phyloP scores from a whole-genome alignment of 2,329 filamentous ascomycete genomes.

The Tolypocladium endophyticum region DNA sequence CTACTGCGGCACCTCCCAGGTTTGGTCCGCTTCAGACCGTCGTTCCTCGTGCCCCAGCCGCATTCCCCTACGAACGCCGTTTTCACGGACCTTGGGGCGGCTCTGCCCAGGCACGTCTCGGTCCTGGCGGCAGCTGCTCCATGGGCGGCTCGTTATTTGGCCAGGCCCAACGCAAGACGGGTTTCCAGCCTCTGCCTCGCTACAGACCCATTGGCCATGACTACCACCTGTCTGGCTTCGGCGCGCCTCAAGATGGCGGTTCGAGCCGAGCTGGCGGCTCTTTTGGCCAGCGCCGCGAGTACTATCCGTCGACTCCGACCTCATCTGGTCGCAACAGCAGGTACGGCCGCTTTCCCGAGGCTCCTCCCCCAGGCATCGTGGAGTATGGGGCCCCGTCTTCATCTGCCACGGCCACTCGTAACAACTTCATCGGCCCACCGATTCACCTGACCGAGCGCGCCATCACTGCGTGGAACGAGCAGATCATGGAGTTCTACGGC shows the following conservation, averaged over 20 bases:
- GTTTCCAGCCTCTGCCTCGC: conserved; percentile 5
- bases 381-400: conserved; percentile 7
- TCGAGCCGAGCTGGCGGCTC: conserved; percentile 9
- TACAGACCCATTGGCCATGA: conserved; percentile 23
- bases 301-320: conserved; percentile 19
- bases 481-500: conserved; percentile 25
- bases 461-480: conserved; percentile 22
- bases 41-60: conserved; percentile 16
- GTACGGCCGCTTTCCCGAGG: conserved; percentile 19
- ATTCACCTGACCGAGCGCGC: conserved; percentile 24
- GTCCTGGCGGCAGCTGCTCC: background rate
- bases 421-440: conserved; percentile 13
- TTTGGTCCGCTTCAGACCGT: conserved; percentile 19
- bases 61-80: conserved; percentile 14
- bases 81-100: conserved; percentile 10
- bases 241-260: conserved; percentile 9
- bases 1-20: conserved; percentile 14
- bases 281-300: conserved; percentile 13
- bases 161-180: conserved; percentile 2
- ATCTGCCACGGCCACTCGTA: conserved; percentile 9
- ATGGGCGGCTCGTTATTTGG: conserved; percentile 5
- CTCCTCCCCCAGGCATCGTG: conserved; percentile 2
- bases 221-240: conserved; percentile 12
- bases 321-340: conserved; percentile 12
- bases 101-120: conserved; percentile 8